Conservation (phyloP, 257 asterid species). For the Salvia miltiorrhiza region DNA sequence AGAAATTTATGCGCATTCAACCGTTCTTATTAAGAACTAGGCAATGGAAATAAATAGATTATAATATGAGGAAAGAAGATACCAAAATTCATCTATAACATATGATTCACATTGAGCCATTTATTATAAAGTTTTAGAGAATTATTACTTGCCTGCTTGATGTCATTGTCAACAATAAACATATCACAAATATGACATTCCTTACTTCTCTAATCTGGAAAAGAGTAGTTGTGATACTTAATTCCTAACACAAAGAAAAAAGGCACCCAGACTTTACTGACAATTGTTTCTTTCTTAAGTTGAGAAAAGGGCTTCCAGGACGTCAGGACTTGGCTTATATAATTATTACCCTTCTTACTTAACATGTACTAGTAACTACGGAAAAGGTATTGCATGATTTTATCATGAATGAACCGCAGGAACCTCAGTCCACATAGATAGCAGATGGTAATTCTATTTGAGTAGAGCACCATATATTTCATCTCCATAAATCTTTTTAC, state of each 20-base stretch:
- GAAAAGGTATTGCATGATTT: conserved; percentile 6
- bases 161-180: not conserved
- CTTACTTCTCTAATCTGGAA: not conserved
- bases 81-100: not conserved
- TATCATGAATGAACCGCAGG: not conserved
- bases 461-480: not conserved
- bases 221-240: not conserved
- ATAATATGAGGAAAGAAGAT: not conserved
- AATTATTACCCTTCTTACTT: not conserved
- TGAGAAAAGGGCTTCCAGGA: not conserved
- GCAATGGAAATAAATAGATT: conserved; percentile 4
- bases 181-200: not conserved
- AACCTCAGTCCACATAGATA: not conserved
- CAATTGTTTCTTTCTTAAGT: not conserved
- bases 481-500: not conserved
- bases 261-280: not conserved
- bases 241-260: not conserved
- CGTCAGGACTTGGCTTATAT: not conserved
- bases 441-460: not conserved
- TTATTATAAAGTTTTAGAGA: not conserved
- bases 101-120: not conserved
- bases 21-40: not conserved
- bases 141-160: not conserved
- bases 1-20: not conserved
- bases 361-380: not conserved